Percentiles rank a stretch among this genome's conserved stretches.
These are phyloP conservation scores for Citrus hindsii DNA, from an alignment of 345 rosid genomes.

Conservation along the genomic window DNA sequence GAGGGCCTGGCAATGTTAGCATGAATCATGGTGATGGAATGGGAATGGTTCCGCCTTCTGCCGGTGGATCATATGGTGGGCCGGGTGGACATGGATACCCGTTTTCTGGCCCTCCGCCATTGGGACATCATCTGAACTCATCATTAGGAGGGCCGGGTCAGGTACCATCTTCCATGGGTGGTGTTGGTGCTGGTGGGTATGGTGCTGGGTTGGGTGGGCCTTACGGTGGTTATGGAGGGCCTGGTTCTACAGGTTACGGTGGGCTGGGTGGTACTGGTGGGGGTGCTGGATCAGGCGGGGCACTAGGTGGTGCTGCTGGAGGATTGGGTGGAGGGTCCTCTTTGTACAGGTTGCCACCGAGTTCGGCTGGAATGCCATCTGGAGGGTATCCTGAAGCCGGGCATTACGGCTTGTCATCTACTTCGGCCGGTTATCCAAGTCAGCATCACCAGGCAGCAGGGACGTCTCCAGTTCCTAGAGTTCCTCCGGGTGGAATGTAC, in stretches of 20 bases:
- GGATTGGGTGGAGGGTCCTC: slow-evolving; percentile 42
- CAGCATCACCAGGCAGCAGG: slow-evolving; percentile 66
- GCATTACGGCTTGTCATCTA: slow-evolving; percentile 51
- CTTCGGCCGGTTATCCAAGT: slow-evolving; percentile 49
- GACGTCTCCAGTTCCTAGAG: slow-evolving; percentile 65
- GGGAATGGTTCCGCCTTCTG: slow-evolving; percentile 53
- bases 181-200: slow-evolving; percentile 40
- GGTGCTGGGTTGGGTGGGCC: slow-evolving; percentile 45
- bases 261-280: slow-evolving; percentile 29
- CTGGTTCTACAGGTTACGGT: slow-evolving; percentile 49
- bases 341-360: slow-evolving; percentile 55
- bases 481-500: slow-evolving; percentile 75
- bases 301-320: slow-evolving; percentile 18
- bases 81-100: slow-evolving; percentile 39
- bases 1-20: slow-evolving; percentile 30
- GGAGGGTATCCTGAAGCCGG: slow-evolving; percentile 69
- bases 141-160: slow-evolving; percentile 33
- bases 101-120: slow-evolving; percentile 36
- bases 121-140: slow-evolving; percentile 56
- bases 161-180: slow-evolving; percentile 42
- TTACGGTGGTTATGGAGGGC: slow-evolving; percentile 58
- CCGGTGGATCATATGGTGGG: slow-evolving; percentile 39
- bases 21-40: slow-evolving; percentile 47
- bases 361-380: slow-evolving; percentile 51
- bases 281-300: neutral